phyloP scores from a whole-genome alignment of 2,329 filamentous ascomycete genomes.

The Fusarium sp. region DNA sequence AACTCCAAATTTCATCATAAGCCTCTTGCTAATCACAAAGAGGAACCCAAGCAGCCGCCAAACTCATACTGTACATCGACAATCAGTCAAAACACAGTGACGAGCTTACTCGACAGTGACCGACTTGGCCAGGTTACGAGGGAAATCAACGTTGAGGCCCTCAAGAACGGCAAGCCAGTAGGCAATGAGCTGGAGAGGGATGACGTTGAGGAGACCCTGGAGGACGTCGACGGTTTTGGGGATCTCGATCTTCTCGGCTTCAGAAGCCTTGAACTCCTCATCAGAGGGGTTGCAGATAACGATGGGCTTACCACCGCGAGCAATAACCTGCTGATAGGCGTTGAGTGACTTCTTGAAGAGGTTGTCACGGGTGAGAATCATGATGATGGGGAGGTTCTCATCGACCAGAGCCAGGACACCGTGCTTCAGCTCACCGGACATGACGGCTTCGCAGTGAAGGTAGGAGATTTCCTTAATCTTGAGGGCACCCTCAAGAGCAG shows the following conservation, averaged over 20 bases:
- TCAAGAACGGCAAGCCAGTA: constrained; percentile 99
- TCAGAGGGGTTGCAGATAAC: constrained; percentile 97
- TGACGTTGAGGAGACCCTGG: constrained; percentile 97
- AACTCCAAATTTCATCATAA: constrained; percentile 49
- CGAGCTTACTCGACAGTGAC: constrained; percentile 91
- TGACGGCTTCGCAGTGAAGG: constrained; percentile 99
- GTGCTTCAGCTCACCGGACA: constrained; percentile 99
- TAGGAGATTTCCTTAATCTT: constrained; percentile 99
- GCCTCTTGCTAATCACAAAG: constrained; percentile 34
- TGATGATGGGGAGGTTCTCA: constrained; percentile 98
- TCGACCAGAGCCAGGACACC: constrained; percentile 97
- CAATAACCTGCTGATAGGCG: constrained; percentile 99
- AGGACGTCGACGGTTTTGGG: constrained; percentile 95
- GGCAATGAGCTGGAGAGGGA: constrained; percentile 96
- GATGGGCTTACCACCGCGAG: constrained; percentile 94
- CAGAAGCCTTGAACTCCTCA: constrained; percentile 86
- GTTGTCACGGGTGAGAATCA: constrained; percentile 96
- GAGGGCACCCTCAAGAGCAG: constrained; percentile 94
- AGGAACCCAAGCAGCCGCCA: constrained; percentile 32
- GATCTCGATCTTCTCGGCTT: constrained; percentile 97
- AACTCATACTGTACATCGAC: constrained; percentile 40
- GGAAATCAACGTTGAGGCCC: constrained; percentile 98
- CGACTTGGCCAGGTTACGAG: constrained; percentile 97
- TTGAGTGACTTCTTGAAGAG: constrained; percentile 99
- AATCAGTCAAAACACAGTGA: constrained; percentile 28